Evolutionary conservation across 192 early-diverging fungal species (phyloP).

Genomic region (Jimgerdemannia flammicorona): DNA sequence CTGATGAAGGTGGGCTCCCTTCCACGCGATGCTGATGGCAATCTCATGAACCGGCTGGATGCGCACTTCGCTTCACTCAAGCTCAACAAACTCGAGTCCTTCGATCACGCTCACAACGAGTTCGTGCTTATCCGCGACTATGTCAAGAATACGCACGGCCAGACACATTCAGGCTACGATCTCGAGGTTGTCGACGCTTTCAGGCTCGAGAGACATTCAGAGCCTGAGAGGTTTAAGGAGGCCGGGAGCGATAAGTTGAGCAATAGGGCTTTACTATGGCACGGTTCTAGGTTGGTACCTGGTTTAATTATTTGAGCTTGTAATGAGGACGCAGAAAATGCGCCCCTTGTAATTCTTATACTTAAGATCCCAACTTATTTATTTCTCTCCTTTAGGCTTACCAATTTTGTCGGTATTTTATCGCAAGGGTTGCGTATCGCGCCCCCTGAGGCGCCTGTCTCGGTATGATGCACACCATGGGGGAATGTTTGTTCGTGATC

Average conservation of each 20-base stretch:
- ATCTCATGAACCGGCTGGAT: conserved; percentile 54
- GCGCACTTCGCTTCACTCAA: conserved; percentile 53
- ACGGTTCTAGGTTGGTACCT: no score
- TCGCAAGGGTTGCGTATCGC: no score
- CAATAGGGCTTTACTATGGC: conserved; percentile 28
- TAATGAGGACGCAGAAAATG: no score
- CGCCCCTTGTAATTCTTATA: no score
- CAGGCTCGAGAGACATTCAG: conserved; percentile 54
- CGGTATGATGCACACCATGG: no score
- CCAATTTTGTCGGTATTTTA: no score
- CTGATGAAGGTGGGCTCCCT: conserved; percentile 44
- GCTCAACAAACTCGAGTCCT: conserved; percentile 43
- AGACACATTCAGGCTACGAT: conserved; percentile 43
- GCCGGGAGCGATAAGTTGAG: conserved; percentile 36
- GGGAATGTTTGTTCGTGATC: no score
- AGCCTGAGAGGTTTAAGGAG: conserved; percentile 44
- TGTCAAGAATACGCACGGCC: conserved; percentile 62
- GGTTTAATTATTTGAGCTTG: no score
- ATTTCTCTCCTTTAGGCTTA: no score
- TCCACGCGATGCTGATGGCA: conserved; percentile 15
- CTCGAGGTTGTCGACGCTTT: conserved; percentile 43
- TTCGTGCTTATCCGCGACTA: conserved; percentile 59
- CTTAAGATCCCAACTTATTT: no score
- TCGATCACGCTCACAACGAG: conserved; percentile 45
- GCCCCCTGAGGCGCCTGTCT: no score